phyloP scores from a whole-genome alignment of 2,329 filamentous ascomycete species.

The Phaeophleospora eucalypticola region DNA sequence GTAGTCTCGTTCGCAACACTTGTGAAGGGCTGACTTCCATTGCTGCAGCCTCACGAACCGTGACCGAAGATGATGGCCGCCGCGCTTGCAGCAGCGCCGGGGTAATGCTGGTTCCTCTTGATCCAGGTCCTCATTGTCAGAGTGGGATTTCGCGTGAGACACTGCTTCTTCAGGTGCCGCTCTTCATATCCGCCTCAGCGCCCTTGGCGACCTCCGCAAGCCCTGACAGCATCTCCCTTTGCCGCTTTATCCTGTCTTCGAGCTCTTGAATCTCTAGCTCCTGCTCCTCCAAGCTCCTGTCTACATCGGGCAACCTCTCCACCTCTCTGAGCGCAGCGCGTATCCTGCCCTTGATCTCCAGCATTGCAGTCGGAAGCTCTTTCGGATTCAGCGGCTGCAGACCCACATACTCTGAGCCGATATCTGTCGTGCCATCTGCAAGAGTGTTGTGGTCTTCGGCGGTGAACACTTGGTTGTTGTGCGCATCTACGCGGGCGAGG shows the following conservation, averaged over 20 bases:
- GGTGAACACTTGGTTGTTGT: conserved; percentile 6
- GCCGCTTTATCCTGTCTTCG: conserved; percentile 59
- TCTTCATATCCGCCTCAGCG: conserved; percentile 9
- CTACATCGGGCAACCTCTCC: conserved; percentile 64
- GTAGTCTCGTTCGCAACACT: too few relatives aligned
- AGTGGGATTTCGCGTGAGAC: too few relatives aligned
- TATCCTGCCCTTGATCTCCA: conserved; percentile 68
- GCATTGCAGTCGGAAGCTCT: conserved; percentile 73
- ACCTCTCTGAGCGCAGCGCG: conserved; percentile 64
- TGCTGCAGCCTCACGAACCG: too few relatives aligned
- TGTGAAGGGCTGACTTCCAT: too few relatives aligned
- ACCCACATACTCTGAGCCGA: conserved; percentile 35
- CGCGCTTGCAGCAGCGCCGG: too few relatives aligned
- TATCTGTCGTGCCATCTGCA: conserved; percentile 9
- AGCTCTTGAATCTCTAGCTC: conserved; percentile 65
- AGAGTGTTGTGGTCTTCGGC: conserved; percentile 2
- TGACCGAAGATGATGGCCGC: too few relatives aligned
- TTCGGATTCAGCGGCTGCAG: conserved; percentile 57
- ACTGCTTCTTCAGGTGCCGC: not conserved
- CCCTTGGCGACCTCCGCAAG: conserved; percentile 41
- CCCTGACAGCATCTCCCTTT: conserved; percentile 55
- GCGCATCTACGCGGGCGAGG: conserved; percentile 60
- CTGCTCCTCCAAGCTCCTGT: conserved; percentile 63
- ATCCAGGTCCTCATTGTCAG: too few relatives aligned
- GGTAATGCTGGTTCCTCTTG: too few relatives aligned